Percentiles rank a stretch among this genome's conserved stretches.
Conservation (phyloP, 2,329 filamentous ascomycete species). For the Aspergillus sp. region DNA sequence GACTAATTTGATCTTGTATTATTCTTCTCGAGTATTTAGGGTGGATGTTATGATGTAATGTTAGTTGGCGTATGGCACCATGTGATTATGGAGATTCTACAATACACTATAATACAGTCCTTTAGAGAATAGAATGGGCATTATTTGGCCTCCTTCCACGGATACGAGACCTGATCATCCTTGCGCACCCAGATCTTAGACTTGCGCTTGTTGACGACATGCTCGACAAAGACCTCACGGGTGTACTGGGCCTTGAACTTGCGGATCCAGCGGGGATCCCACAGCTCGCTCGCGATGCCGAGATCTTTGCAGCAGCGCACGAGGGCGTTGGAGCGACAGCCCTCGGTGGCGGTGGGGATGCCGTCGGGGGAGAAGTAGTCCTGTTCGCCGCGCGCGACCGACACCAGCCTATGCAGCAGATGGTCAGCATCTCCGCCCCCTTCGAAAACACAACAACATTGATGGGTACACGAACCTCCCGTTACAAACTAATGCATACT, state of each 20-base stretch:
- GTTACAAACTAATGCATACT: constrained; percentile 87
- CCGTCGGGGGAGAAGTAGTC: constrained; percentile 87
- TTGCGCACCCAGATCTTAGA: constrained; percentile 84
- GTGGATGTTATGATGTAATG: too few species aligned
- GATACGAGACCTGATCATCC: constrained; percentile 70
- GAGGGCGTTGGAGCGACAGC: constrained; percentile 94
- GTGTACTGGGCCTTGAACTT: constrained; percentile 73
- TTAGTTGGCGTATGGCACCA: too few species aligned
- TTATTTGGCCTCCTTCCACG: constrained; percentile 54
- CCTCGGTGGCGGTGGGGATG: constrained; percentile 91
- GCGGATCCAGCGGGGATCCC: constrained; percentile 90
- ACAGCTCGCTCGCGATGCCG: constrained; percentile 89
- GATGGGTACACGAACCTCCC: constrained; percentile 67
- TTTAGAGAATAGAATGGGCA: background rate
- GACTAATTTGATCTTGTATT: too few species aligned
- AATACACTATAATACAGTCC: too few species aligned
- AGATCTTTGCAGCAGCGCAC: constrained; percentile 99
- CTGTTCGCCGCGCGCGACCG: constrained; percentile 90
- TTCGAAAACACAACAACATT: background rate
- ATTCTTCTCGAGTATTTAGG: too few species aligned
- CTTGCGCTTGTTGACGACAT: constrained; percentile 81
- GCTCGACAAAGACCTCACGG: constrained; percentile 86
- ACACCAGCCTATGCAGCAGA: constrained; percentile 69
- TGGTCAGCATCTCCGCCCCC: background rate
- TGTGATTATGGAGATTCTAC: too few species aligned